Conservation (phyloP, 345 rosid species). For the Citrus sp. region DNA sequence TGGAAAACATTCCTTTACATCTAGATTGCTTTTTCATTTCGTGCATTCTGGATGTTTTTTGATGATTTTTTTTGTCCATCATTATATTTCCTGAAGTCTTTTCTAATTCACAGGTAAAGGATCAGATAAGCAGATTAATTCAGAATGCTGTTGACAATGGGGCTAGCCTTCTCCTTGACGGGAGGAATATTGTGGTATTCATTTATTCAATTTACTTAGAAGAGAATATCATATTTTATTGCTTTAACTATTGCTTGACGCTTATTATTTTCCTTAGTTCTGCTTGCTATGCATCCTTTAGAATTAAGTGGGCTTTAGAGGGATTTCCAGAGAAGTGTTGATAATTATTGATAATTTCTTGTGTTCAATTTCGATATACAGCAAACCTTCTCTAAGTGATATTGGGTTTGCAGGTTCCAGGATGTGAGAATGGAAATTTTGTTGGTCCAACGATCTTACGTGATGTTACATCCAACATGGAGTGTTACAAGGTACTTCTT, state of each 20-base stretch:
- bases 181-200: constrained; percentile 31
- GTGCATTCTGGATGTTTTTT: neutral
- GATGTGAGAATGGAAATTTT: constrained; percentile 44
- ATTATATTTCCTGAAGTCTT: neutral
- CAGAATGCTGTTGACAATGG: constrained; percentile 32
- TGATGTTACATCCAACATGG: constrained; percentile 38
- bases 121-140: constrained; percentile 27
- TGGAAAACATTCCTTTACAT: constrained; percentile 4
- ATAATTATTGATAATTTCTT: neutral
- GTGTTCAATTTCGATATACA: neutral
- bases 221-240: constrained; percentile 2
- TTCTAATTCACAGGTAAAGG: constrained; percentile 30
- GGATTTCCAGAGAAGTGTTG: constrained; percentile 3
- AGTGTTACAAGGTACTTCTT: constrained; percentile 37
- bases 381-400: neutral
- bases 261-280: neutral
- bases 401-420: constrained; percentile 31
- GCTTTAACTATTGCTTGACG: neutral
- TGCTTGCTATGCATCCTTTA: neutral
- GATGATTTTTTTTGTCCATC: neutral
- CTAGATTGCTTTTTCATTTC: constrained; percentile 7
- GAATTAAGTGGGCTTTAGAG: constrained; percentile 4
- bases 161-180: constrained; percentile 40
- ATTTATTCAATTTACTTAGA: neutral
- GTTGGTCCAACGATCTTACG: constrained; percentile 40